phyloP scores from a whole-genome alignment of 768 basidiomycete genomes.

The Kwoniella mangroviensis region DNA sequence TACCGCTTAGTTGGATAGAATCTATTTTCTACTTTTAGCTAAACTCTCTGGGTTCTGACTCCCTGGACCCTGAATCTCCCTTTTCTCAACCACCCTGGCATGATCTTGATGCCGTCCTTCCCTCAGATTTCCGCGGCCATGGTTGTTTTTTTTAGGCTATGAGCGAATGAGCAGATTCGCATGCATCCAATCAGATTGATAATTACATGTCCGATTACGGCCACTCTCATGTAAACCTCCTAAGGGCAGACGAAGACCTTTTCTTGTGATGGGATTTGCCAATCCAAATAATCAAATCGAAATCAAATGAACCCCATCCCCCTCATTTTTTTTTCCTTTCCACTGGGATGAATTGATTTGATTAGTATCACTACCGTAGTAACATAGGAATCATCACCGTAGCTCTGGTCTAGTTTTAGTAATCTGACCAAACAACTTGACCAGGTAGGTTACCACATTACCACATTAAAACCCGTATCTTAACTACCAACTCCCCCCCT shows the following conservation, averaged over 20 bases:
- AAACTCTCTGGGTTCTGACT: neutral
- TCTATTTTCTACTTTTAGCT: neutral
- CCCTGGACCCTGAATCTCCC: neutral
- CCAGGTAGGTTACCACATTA: neutral
- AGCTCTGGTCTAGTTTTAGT: neutral
- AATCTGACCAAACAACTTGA: neutral
- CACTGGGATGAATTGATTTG: neutral
- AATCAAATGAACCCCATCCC: neutral
- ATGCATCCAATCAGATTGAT: constrained; percentile 11
- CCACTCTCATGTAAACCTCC: neutral
- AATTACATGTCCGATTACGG: constrained; percentile 9
- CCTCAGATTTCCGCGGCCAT: constrained; percentile 14
- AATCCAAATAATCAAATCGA: constrained; percentile 15
- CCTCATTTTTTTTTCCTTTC: constrained; percentile 1
- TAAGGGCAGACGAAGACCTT: constrained; percentile 3
- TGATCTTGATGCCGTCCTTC: constrained; percentile 2
- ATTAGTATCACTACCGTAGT: neutral
- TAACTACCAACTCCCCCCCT: constrained; percentile 20
- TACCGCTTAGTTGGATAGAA: neutral
- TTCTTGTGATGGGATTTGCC: neutral
- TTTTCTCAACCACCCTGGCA: neutral
- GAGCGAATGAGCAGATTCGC: neutral
- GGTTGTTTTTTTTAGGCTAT: neutral
- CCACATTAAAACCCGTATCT: constrained; percentile 11
- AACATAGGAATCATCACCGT: constrained; percentile 4